Evolutionary conservation across 1,139 yeast species (phyloP), one percentile per base, ranked within the genome.

Genomic region (Yamadazyma trypodendri): DNA sequence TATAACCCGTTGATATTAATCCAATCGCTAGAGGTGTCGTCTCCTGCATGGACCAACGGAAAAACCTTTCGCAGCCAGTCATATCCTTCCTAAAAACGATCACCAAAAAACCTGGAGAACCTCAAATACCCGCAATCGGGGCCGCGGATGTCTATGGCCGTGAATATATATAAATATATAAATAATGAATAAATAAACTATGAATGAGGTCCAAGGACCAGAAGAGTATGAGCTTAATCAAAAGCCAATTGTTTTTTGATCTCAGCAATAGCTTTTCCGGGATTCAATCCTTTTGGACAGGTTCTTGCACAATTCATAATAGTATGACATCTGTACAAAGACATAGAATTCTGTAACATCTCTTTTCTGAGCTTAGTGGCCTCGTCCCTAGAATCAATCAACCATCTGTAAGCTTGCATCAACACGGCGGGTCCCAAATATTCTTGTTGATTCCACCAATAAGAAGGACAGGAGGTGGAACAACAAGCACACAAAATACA

Each of bases 371-470:
- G 56, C 48, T 68, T 73, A 31, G 88, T 75, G 39, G 96, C 96
- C 66, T 88, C 83, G 66, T 92, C 99, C 73, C 99, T 85, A 35
- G 96, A 84, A 67, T 92, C 99, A 49, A 89, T 81, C 76, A 92
- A 82, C 98, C 98, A 92, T 75, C 98, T 83, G 78, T 83, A 92
- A 41, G 97, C 97, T 75, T 92, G 98, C 97, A 92, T 87, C 65
- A 92, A 79, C 42, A 92, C 97, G 21, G 97, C 97, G 24, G 98
- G 97, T 42, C 98, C 98, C 56, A 94, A 75, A 71, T 94, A 94
- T 74, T 94, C 95, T 68, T 90, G 96, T 71, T 89, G 96, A 72
- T 94, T 94, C 99, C 99, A 94, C 98, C 99, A 94, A 78, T 94
- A 94, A 6, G 97, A 89, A 38, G 99, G 98, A 75, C 99, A 92